Evolutionary conservation across 2,329 filamentous ascomycete genomes (phyloP).

Genomic region (Fusarium musae): DNA sequence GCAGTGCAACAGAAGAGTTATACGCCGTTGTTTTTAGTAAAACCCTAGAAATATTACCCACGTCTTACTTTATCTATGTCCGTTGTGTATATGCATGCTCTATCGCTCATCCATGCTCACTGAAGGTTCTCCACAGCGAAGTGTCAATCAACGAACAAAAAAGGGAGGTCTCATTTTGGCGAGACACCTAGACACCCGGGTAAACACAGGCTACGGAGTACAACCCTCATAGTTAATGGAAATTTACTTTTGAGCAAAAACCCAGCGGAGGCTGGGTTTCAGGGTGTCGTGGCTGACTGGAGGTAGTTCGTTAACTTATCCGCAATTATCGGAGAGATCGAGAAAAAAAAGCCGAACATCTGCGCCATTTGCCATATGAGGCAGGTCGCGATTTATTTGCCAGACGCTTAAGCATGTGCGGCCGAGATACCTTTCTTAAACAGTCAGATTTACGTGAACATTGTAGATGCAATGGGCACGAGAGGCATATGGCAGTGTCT

Average conservation of each 20-base stretch:
- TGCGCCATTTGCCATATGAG: background rate
- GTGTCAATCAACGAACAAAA: background rate
- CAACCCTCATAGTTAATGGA: background rate
- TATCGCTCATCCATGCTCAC: slow-evolving; percentile 10
- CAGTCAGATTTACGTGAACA: background rate
- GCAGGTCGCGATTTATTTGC: slow-evolving; percentile 1
- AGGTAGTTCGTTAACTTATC: background rate
- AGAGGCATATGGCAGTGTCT: background rate
- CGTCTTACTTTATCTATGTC: slow-evolving; percentile 1
- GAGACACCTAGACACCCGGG: background rate
- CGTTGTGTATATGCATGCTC: background rate
- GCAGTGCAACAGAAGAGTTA: slow-evolving; percentile 34
- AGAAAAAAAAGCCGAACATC: background rate
- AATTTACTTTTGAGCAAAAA: background rate
- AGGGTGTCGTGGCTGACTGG: background rate
- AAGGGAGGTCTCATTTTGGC: background rate
- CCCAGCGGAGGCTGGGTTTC: background rate
- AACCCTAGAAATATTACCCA: slow-evolving; percentile 33
- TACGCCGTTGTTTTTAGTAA: slow-evolving; percentile 15
- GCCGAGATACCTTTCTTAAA: background rate
- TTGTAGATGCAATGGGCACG: background rate
- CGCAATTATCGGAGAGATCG: background rate
- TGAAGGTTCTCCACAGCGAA: background rate
- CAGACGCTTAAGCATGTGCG: slow-evolving; percentile 4
- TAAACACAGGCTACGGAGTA: background rate